Percentiles rank a stretch among this genome's conserved stretches.
phyloP scores from a whole-genome alignment of 805 yeast genomes.

The Sugiyamaella americana region DNA sequence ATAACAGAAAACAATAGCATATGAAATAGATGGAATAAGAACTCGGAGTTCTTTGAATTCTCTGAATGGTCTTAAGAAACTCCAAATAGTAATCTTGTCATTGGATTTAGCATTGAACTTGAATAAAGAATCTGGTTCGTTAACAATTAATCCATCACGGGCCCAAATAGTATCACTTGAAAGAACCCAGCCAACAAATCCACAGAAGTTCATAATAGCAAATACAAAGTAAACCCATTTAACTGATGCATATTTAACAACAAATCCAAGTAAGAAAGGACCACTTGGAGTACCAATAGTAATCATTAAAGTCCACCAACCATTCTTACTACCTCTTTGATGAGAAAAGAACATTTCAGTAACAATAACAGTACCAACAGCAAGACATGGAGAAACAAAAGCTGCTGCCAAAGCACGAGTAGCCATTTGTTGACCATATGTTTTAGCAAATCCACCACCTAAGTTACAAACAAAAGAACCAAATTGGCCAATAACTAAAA shows the following conservation, averaged over 20 bases:
- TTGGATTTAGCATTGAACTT: conserved; percentile 4
- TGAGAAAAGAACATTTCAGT: conserved; percentile 15
- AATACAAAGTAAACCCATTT: conserved; percentile 14
- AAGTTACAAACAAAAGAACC: conserved; percentile 11
- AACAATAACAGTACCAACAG: conserved; percentile 15
- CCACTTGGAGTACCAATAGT: conserved; percentile 15
- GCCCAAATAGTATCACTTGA: conserved; percentile 12
- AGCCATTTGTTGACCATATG: conserved; percentile 17
- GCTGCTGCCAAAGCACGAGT: conserved; percentile 13
- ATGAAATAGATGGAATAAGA: conserved; percentile 20
- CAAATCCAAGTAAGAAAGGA: conserved; percentile 18
- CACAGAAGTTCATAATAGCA: conserved; percentile 15
- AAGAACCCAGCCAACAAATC: conserved; percentile 9
- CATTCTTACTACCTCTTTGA: conserved; percentile 15
- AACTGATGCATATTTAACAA: conserved; percentile 12
- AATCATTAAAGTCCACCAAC: conserved; percentile 16
- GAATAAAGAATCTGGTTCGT: background rate
- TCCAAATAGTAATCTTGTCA: background rate
- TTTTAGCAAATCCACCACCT: conserved; percentile 16
- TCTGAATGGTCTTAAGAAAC: conserved; percentile 9
- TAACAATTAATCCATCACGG: conserved; percentile 4
- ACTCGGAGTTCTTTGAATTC: conserved; percentile 9
- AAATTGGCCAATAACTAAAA: conserved; percentile 7
- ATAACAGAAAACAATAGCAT: conserved; percentile 24
- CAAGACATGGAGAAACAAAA: conserved; percentile 16